Conservation (phyloP, 2,329 filamentous ascomycete species). For the Aureobasidium leucospermi region DNA sequence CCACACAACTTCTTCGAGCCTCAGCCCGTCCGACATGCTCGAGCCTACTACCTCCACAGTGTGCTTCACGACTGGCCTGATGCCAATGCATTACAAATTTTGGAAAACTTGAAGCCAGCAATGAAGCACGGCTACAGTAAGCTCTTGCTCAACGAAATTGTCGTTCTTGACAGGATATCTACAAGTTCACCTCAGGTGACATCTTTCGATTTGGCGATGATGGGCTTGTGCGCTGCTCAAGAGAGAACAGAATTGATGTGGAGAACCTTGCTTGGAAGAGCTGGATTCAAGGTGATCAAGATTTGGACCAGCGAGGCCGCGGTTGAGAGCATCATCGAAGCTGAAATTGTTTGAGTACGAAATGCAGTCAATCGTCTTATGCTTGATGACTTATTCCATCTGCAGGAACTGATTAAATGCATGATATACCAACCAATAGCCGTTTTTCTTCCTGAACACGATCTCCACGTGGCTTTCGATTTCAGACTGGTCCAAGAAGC, state of each 20-base stretch:
- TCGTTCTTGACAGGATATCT: not conserved
- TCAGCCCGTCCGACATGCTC: slow-evolving; percentile 21
- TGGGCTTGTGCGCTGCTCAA: slow-evolving; percentile 26
- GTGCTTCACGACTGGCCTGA: slow-evolving; percentile 16
- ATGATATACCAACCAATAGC: too few species aligned
- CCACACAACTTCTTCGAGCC: slow-evolving; percentile 26
- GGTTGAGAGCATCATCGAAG: not conserved
- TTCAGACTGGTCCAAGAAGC: too few species aligned
- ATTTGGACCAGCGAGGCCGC: slow-evolving; percentile 21
- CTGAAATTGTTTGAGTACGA: not conserved
- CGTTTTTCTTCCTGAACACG: too few species aligned
- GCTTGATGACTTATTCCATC: too few species aligned
- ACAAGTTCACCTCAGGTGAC: not conserved
- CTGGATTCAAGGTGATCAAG: slow-evolving; percentile 30
- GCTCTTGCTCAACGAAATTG: slow-evolving; percentile 10
- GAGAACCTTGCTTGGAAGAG: slow-evolving; percentile 25
- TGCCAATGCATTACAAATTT: not conserved
- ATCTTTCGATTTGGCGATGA: slow-evolving; percentile 33
- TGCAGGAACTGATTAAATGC: too few species aligned
- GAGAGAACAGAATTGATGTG: slow-evolving; percentile 35
- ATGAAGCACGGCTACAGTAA: slow-evolving; percentile 9
- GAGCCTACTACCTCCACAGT: slow-evolving; percentile 11
- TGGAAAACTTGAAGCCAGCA: not conserved
- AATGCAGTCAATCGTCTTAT: not conserved
- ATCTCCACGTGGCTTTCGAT: too few species aligned